These are phyloP conservation scores for Phaeosphaeriaceae sp. DNA, from an alignment of 2,329 filamentous ascomycete genomes.

Conservation along the genomic window DNA sequence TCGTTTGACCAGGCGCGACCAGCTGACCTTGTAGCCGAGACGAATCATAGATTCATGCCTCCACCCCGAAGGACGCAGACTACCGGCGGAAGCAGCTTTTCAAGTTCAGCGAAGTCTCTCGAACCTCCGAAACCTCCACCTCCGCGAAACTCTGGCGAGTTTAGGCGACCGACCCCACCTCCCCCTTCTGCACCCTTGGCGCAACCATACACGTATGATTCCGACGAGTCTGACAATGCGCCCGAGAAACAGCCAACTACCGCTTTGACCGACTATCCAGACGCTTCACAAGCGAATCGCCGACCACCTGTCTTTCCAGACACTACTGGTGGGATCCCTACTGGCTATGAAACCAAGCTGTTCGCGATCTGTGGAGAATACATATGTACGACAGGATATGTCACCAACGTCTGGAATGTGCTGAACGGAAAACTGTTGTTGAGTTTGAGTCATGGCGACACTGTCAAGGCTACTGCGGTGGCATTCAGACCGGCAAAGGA, in stretches of 20 bases:
- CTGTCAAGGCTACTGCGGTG: slow-evolving; percentile 79
- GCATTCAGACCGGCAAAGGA: slow-evolving; percentile 83
- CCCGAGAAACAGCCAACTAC: slow-evolving; percentile 58
- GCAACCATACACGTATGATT: slow-evolving; percentile 51
- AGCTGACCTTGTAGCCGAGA: slow-evolving; percentile 27
- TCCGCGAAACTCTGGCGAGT: slow-evolving; percentile 43
- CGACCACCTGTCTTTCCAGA: slow-evolving; percentile 77
- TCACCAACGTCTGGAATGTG: slow-evolving; percentile 89
- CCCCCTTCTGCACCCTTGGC: slow-evolving; percentile 23
- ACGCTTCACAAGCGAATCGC: slow-evolving; percentile 83
- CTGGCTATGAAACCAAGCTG: slow-evolving; percentile 84
- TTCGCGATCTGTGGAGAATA: slow-evolving; percentile 89
- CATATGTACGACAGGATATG: slow-evolving; percentile 83
- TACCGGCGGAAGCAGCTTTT: slow-evolving; percentile 14
- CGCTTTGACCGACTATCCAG: slow-evolving; percentile 74
- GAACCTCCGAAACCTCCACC: slow-evolving; percentile 44
- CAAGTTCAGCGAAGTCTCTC: slow-evolving; percentile 27
- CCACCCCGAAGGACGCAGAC: slow-evolving; percentile 46
- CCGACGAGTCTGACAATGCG: slow-evolving; percentile 56
- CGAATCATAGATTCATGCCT: slow-evolving; percentile 38
- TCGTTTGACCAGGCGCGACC: slow-evolving; percentile 47
- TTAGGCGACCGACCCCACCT: slow-evolving; percentile 32
- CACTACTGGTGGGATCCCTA: slow-evolving; percentile 77
- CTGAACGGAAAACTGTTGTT: slow-evolving; percentile 81
- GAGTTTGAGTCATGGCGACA: slow-evolving; percentile 84